phyloP scores from a whole-genome alignment of 768 basidiomycete genomes.

The Tricholoma bakamatsutake region DNA sequence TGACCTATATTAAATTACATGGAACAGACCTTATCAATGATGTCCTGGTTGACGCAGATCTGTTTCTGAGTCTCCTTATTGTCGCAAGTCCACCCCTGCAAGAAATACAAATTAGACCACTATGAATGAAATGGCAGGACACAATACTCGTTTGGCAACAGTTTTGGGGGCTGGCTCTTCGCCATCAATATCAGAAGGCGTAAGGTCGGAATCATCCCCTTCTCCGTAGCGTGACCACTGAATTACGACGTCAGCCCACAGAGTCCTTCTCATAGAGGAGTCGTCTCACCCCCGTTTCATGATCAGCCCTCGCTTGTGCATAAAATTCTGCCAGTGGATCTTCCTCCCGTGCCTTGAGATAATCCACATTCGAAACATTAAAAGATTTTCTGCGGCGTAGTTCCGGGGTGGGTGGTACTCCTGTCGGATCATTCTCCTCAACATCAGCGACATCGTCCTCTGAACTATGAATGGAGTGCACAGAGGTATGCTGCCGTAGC shows the following conservation, averaged over 20 bases:
- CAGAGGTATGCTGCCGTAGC: constrained; percentile 4
- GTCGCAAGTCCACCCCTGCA: constrained; percentile 67
- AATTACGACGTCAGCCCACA: neutral
- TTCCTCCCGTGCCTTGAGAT: constrained; percentile 5
- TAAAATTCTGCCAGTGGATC: constrained; percentile 70
- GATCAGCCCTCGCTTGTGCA: constrained; percentile 44
- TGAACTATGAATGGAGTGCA: constrained; percentile 11
- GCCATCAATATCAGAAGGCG: constrained; percentile 15
- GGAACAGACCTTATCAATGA: constrained; percentile 59
- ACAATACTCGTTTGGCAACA: constrained; percentile 22
- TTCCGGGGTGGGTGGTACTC: constrained; percentile 11
- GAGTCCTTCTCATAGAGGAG: neutral
- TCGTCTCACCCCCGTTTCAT: constrained; percentile 35
- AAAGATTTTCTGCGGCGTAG: neutral
- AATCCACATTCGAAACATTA: neutral
- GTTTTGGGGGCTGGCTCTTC: constrained; percentile 15
- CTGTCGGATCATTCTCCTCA: constrained; percentile 1
- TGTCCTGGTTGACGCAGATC: constrained; percentile 59
- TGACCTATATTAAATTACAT: neutral
- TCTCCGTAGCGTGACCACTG: constrained; percentile 33
- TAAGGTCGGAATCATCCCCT: constrained; percentile 27
- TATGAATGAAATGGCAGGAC: neutral
- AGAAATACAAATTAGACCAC: neutral
- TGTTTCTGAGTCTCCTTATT: constrained; percentile 28
- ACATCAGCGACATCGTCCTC: constrained; percentile 16